Conservation (phyloP, 129 eudicot genomes). For the Solidago caesia region DNA sequence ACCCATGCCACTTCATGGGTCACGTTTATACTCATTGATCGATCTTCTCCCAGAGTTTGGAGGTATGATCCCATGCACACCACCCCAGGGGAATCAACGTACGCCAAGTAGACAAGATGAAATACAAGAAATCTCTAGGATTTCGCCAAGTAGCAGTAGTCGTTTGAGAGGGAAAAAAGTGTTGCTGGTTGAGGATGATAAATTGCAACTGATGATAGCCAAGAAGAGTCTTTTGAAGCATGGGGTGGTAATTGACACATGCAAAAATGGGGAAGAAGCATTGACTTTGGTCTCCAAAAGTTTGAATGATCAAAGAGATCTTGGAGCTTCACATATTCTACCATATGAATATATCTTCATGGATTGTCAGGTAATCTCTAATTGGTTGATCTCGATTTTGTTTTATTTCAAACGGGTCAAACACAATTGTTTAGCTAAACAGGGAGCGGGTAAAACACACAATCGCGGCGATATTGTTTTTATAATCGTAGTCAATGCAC, state of each 20-base stretch:
- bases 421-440: not conserved
- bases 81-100: conserved; percentile 13
- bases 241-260: conserved; percentile 36
- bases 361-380: conserved; percentile 54
- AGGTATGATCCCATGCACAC: conserved; percentile 6
- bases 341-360: conserved; percentile 56
- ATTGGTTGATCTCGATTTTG: not conserved
- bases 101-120: conserved; percentile 20
- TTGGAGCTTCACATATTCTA: conserved; percentile 26
- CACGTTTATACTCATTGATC: conserved; percentile 43
- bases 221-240: conserved; percentile 15
- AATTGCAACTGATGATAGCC: conserved; percentile 30
- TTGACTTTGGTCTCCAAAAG: conserved; percentile 36
- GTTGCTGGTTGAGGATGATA: conserved; percentile 45
- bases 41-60: conserved; percentile 58
- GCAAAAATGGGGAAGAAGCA: conserved; percentile 49
- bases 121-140: conserved; percentile 13
- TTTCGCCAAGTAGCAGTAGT: conserved; percentile 10
- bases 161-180: conserved; percentile 42
- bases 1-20: conserved; percentile 66
- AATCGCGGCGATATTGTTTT: too few relatives aligned
- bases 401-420: not conserved
- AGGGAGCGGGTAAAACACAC: too few relatives aligned
- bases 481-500: too few relatives aligned
- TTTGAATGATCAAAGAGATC: conserved; percentile 28